Base-by-base conservation (phyloP, 345 rosid genomes). In the Nephelium lappaceum region DNA sequence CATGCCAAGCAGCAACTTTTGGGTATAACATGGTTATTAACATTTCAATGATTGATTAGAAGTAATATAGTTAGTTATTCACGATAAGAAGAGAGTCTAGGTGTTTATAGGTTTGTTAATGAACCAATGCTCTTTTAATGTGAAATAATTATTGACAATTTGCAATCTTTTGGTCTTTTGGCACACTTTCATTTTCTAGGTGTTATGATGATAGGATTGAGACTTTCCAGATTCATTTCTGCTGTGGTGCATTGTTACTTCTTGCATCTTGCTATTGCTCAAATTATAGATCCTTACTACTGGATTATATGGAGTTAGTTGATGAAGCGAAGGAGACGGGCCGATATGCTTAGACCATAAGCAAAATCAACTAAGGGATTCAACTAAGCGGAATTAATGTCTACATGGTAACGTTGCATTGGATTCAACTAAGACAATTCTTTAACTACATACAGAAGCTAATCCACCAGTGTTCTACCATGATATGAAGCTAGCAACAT, bases 401-500 rank as follows among this genome's bases (percentile, higher is more conserved):
- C 31, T 1, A 27, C 31, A 27, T 27, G 31, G 31, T 27, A 27
- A 27, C 80, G 62, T 88, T 81, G 94, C 97, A 36, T 61, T 96
- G 73, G 98, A 90, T 64, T 92, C 98, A 38, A 93, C 99, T 21
- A 96, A 88, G 81, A 97, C 98, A 51, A 92, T 96, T 74, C 83
- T 91, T 55, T 93, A 96, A 85, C 87, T 93, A 11, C 98, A 96
- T 73, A 88, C 93, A 0, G 99, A 93, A 90, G 99, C 99, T 27
- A 77, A 96, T 73, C 99, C 99, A 25, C 98, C 98, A 8, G 91
- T 96, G 72, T 93, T 92, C 78, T 97, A 96, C 81, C 90, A 97
- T 2, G 99, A 96, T 86, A 92, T 96, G 92, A 96, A 85, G 98
- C 99, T 65, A 93, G 89, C 88, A 96, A 94, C 85, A 92, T 96